These are phyloP conservation scores for Beauveria scarabaeidicola DNA, from an alignment of 2,329 filamentous ascomycete species.

Conservation along the genomic window DNA sequence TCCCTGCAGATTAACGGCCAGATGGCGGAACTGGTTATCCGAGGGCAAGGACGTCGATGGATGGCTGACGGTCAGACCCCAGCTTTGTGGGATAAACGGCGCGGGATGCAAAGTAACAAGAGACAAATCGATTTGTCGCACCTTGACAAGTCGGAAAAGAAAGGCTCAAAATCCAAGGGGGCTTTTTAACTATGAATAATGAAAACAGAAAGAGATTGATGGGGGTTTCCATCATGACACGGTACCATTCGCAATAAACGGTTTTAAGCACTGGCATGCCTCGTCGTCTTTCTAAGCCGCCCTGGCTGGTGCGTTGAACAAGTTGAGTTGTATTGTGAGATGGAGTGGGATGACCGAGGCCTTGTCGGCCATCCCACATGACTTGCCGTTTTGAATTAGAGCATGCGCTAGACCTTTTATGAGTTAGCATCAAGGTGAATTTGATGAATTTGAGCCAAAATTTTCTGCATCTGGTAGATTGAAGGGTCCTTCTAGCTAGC, in stretches of 20 bases:
- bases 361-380: constrained; percentile 5
- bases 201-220: not conserved
- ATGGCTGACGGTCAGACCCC: not conserved
- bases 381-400: not conserved
- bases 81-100: constrained; percentile 1
- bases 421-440: not conserved
- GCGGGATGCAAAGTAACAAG: not conserved
- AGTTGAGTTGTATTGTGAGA: not conserved
- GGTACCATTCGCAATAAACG: not conserved
- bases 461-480: too few species aligned
- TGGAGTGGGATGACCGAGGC: constrained; percentile 1
- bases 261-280: constrained; percentile 2
- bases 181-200: not conserved
- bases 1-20: not conserved
- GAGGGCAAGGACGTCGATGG: too few species aligned
- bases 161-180: not conserved
- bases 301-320: constrained; percentile 3
- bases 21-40: too few species aligned
- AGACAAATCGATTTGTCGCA: not conserved
- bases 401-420: not conserved
- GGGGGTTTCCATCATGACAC: not conserved
- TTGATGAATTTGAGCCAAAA: too few species aligned
- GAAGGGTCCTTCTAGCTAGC: too few species aligned
- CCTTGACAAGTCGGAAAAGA: not conserved
- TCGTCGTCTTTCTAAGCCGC: constrained; percentile 9